Base-by-base conservation (phyloP, 345 rosid species). In the Dimocarpus longan region DNA sequence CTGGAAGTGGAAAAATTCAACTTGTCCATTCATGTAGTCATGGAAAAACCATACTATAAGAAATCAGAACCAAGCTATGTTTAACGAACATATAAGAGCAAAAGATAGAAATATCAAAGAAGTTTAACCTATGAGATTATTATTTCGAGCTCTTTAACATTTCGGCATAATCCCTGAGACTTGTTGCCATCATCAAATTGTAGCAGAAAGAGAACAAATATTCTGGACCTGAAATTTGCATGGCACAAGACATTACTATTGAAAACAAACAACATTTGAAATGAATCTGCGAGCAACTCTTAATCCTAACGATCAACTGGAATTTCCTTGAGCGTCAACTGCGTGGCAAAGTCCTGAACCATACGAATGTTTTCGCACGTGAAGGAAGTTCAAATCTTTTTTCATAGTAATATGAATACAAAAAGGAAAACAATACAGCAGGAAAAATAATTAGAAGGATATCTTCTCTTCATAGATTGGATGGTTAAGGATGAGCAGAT, bases 401-500 rank as follows among this genome's bases (percentile, higher is more conserved):
- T 50, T 15, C 44, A 59, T 48, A 19, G 12, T 18, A 59, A 52
- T 62, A 42, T 28, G 4, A 68, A 80, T 37, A 32, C 22, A 18
- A 43, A 18, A 21, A 42, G 16, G 28, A 37, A 76, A 44, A 24
- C 3, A 24, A 62, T 52, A 75, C 43, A 79, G 52, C 3, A 65
- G 46, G 19, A 28, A 64, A 68, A 22, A 50, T 3, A 67, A 37
- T 22, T 59, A 65, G 21, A 88, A 93, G 99, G 99, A 96, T 94
- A 96, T 94, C 86, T 96, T 91, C 80, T 88, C 91, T 59, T 91
- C 90, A 26, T 83, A 78, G 68, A 90, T 81, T 79, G 97, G 98
- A 89, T 91, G 98, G 84, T 92, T 91, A 68, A 96, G 98, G 90
- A 96, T 90, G 71, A 93, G 85, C 9, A 93, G 86, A 66, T 87